These are phyloP conservation scores for Vanderwaltozyma polyspora DNA, from an alignment of 805 yeast genomes.

Conservation along the genomic window DNA sequence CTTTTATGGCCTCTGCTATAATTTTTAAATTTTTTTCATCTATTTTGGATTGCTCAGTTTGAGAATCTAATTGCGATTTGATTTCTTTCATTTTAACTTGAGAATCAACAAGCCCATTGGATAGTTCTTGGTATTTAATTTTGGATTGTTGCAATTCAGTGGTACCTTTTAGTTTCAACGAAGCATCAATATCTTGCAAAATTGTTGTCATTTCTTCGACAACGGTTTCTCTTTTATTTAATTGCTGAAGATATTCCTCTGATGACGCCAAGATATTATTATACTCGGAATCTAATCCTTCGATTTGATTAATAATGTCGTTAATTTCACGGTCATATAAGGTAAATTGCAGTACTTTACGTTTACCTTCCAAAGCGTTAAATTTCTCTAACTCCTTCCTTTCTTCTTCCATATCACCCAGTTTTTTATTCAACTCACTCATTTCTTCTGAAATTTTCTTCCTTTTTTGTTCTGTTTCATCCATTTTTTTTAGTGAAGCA, in stretches of 20 bases:
- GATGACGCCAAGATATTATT: slow-evolving; percentile 40
- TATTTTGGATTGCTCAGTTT: slow-evolving; percentile 24
- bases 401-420: slow-evolving; percentile 72
- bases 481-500: slow-evolving; percentile 74
- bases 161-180: slow-evolving; percentile 36
- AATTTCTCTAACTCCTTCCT: slow-evolving; percentile 60
- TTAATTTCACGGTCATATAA: slow-evolving; percentile 66
- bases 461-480: slow-evolving; percentile 54
- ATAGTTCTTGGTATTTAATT: slow-evolving; percentile 37
- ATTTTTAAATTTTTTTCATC: slow-evolving; percentile 19
- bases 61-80: slow-evolving; percentile 26
- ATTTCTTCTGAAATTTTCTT: slow-evolving; percentile 67
- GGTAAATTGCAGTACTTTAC: slow-evolving; percentile 63
- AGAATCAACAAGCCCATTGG: slow-evolving; percentile 39
- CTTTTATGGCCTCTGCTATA: slow-evolving; percentile 22
- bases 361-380: slow-evolving; percentile 54
- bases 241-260: slow-evolving; percentile 39
- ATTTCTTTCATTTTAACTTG: slow-evolving; percentile 37
- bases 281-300: slow-evolving; percentile 48
- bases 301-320: slow-evolving; percentile 49
- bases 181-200: slow-evolving; percentile 37
- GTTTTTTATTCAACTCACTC: slow-evolving; percentile 54
- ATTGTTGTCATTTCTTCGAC: slow-evolving; percentile 36
- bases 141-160: slow-evolving; percentile 49
- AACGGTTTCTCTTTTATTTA: slow-evolving; percentile 49